Evolutionary conservation across 1,284 basidiomycete species (phyloP).

Genomic region (Austroboletus novae-zelandiae): DNA sequence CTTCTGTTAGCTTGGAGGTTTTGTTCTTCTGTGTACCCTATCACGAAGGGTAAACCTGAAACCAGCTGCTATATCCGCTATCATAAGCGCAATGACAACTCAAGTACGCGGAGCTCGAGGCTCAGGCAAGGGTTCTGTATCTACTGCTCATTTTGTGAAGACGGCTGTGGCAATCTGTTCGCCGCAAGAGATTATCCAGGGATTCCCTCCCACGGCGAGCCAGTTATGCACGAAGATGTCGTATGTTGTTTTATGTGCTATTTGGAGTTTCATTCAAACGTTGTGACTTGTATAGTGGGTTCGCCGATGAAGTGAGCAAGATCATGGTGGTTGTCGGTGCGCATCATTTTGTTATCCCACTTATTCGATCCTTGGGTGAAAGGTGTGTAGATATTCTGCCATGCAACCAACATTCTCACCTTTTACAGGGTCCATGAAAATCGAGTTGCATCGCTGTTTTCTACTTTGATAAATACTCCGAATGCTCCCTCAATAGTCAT

Average conservation of each 20-base stretch:
- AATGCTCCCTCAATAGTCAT: slow-evolving; percentile 39
- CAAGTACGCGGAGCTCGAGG: slow-evolving; percentile 37
- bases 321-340: slow-evolving; percentile 48
- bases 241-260: slow-evolving; percentile 19
- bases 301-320: slow-evolving; percentile 46
- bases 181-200: slow-evolving; percentile 20
- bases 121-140: slow-evolving; percentile 20
- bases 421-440: slow-evolving; percentile 44
- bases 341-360: slow-evolving; percentile 58
- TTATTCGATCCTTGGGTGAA: slow-evolving; percentile 44
- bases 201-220: slow-evolving; percentile 14
- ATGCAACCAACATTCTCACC: slow-evolving; percentile 2
- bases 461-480: slow-evolving; percentile 42
- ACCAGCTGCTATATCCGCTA: slow-evolving; percentile 52
- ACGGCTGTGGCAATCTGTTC: slow-evolving; percentile 29
- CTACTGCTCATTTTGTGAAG: slow-evolving; percentile 23
- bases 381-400: slow-evolving; percentile 36
- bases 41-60: slow-evolving; percentile 62
- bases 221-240: slow-evolving; percentile 25
- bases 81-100: slow-evolving; percentile 54
- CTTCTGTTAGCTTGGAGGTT: slow-evolving; percentile 60
- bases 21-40: slow-evolving; percentile 65
- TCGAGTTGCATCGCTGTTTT: slow-evolving; percentile 38
- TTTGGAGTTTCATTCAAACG: not conserved
- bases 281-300: slow-evolving; percentile 36